phyloP scores from a whole-genome alignment of 2,329 filamentous ascomycete species.

The Pseudogymnoascus verrucosus region DNA sequence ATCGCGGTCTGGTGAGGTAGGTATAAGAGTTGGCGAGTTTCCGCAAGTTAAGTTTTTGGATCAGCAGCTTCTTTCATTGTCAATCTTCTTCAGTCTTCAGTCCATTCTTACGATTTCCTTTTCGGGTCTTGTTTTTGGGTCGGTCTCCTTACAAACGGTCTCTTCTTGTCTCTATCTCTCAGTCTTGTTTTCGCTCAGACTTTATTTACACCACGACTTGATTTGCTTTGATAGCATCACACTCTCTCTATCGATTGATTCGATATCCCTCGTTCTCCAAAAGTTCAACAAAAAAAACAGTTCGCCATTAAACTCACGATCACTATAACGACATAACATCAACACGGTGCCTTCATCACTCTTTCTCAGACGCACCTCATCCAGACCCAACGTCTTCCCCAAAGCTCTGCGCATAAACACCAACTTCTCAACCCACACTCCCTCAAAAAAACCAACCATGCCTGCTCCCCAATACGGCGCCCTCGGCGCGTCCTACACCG shows the following conservation, averaged over 20 bases:
- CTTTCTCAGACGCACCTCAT: not conserved
- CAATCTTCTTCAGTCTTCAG: not conserved
- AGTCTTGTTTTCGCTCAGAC: not conserved
- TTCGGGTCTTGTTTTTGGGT: not conserved
- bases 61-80: slow-evolving; percentile 1
- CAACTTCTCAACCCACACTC: not conserved
- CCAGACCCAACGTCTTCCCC: not conserved
- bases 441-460: slow-evolving; percentile 18
- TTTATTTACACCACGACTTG: not conserved
- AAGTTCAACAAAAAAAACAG: not conserved
- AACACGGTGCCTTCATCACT: not conserved
- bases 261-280: not conserved
- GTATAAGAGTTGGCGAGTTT: not conserved
- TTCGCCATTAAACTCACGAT: not conserved
- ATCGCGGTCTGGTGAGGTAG: not conserved
- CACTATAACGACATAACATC: not conserved
- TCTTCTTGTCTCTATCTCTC: not conserved
- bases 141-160: not conserved
- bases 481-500: slow-evolving; percentile 70
- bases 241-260: not conserved
- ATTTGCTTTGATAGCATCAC: not conserved
- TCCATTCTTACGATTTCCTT: not conserved
- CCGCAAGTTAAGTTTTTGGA: not conserved
- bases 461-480: slow-evolving; percentile 42
- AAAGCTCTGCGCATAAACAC: not conserved